Conservation (phyloP, 768 basidiomycete genomes). For the Polyporus arcularius region DNA sequence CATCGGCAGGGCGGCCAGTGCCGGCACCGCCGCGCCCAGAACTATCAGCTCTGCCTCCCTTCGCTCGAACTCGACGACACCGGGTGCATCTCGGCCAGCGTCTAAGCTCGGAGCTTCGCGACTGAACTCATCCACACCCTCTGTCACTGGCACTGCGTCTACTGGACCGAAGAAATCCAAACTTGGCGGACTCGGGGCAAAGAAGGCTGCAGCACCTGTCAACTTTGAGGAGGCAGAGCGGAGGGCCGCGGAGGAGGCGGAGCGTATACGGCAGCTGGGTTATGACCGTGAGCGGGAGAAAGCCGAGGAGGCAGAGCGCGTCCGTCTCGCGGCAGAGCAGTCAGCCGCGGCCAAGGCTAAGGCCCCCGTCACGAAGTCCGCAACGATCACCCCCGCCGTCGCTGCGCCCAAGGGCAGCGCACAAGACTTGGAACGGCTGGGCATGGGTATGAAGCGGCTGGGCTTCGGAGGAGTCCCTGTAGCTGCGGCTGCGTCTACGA, state of each 20-base stretch:
- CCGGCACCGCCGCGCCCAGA: constrained; percentile 40
- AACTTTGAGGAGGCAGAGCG: constrained; percentile 95
- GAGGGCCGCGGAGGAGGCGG: constrained; percentile 89
- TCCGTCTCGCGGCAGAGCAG: constrained; percentile 55
- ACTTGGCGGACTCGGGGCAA: constrained; percentile 81
- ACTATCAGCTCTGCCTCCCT: constrained; percentile 67
- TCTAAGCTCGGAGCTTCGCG: constrained; percentile 46
- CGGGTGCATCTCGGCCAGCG: constrained; percentile 29
- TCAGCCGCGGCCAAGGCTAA: constrained; percentile 22
- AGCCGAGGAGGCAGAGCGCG: constrained; percentile 70
- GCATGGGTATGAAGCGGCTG: constrained; percentile 74
- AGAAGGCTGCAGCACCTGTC: constrained; percentile 77
- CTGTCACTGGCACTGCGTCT: constrained; percentile 27
- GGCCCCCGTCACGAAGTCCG: constrained; percentile 28
- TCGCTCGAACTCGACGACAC: constrained; percentile 44
- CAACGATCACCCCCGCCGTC: constrained; percentile 24
- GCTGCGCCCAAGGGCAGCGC: constrained; percentile 37
- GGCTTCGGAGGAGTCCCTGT: constrained; percentile 85
- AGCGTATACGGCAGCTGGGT: constrained; percentile 87
- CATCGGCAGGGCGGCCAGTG: constrained; percentile 50
- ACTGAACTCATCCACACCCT: constrained; percentile 40
- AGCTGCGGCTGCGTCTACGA: constrained; percentile 53
- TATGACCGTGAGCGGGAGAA: constrained; percentile 87
- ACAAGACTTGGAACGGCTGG: constrained; percentile 56
- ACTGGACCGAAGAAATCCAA: constrained; percentile 61